Base-by-base conservation (phyloP, 2,329 filamentous ascomycete species). In the Raffaelea arxii region DNA sequence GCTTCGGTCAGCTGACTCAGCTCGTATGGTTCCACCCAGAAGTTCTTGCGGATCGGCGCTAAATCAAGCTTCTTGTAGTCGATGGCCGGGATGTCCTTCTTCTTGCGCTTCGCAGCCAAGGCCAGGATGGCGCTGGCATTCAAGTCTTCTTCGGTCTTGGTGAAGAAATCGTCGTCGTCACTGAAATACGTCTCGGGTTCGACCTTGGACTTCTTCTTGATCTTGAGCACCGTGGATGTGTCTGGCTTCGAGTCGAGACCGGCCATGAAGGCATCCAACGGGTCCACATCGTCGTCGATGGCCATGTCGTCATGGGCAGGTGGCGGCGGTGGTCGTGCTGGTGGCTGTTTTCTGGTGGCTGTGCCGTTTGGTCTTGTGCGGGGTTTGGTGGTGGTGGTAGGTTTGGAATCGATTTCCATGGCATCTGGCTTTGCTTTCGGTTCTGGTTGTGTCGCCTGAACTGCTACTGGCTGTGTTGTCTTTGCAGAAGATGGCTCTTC, bases 251-350 rank as follows among this genome's bases (percentile, higher is more conserved):
- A 16, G 46, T 75, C 71, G 16, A 80, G 71, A 50, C 76, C 78
- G 44, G 81, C 84, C 92, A 98, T 98, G 68, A 94, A 98, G n/a
- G 89, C 91, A 67, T 98, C 92, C 32, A 98, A 71, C 7, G 92
- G 88, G 62, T 98, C 92, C 30, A 92, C 67, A 25, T 86, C 79
- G 40, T 89, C 86, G 46, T 88, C 82, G 47, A 80, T 73, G 25
- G 66, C 65, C 46, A 50, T 40, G 25, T 86, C 79, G 39, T 88
- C 85, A 45, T 87, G 80, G 6, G 25, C 32, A 11, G 5, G n/a
- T n/a, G n/a, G n/a, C n/a, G n/a, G n/a, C n/a, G n/a, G n/a, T n/a
- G n/a, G n/a, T n/a, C n/a, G n/a, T n/a, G n/a, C n/a, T n/a, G n/a
- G n/a, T n/a, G n/a, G n/a, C n/a, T n/a, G n/a, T n/a, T n/a, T n/a